Evolutionary conservation across 768 basidiomycete species (phyloP).

Genomic region (Rhodocollybia butyracea): DNA sequence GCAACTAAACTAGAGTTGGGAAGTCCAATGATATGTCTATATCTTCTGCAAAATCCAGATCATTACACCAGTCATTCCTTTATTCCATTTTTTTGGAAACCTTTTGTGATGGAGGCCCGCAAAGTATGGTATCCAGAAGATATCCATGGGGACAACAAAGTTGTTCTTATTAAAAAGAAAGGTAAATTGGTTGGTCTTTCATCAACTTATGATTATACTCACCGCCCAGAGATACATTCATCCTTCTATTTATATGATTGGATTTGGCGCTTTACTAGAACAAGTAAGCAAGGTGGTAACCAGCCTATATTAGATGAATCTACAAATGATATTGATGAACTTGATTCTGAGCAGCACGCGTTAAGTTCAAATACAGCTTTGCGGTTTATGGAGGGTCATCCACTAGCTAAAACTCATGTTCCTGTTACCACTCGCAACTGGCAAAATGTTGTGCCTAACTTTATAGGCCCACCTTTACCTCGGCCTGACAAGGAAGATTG

Average conservation of each 20-base stretch:
- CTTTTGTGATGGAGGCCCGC: constrained; percentile 9
- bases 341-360: neutral
- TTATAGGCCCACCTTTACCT: constrained; percentile 25
- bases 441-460: constrained; percentile 21
- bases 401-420: constrained; percentile 5
- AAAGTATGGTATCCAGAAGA: neutral
- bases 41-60: constrained; percentile 8
- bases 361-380: neutral
- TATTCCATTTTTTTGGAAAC: constrained; percentile 15
- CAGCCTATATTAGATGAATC: too few relatives aligned
- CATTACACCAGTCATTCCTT: constrained; percentile 19
- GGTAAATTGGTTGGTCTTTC: constrained; percentile 4
- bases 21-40: neutral
- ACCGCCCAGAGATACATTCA: constrained; percentile 3
- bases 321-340: neutral
- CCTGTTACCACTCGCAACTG: neutral
- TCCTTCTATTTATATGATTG: constrained; percentile 16
- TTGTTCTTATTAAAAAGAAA: constrained; percentile 2
- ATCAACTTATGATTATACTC: constrained; percentile 13
- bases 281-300: too few relatives aligned
- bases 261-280: constrained; percentile 1
- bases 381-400: neutral
- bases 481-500: constrained; percentile 26
- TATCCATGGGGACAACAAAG: neutral
- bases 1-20: neutral